Conservation (phyloP, 2,329 filamentous ascomycete species). For the Colletotrichum godetiae region DNA sequence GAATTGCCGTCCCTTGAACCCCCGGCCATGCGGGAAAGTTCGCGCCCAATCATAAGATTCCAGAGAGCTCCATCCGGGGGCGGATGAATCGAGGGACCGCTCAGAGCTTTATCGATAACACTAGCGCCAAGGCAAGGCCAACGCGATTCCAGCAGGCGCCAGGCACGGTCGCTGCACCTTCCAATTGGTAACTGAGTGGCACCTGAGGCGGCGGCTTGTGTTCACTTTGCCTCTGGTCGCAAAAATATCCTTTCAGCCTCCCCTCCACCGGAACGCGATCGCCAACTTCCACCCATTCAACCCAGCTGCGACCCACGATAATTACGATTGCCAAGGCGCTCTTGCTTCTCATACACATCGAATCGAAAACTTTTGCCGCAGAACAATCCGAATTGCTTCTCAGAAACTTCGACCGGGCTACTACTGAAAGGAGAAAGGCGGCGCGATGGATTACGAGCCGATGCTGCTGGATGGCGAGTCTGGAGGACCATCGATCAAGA, state of each 20-base stretch:
- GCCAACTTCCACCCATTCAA: neutral
- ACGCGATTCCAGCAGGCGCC: neutral
- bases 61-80: slow-evolving; percentile 26
- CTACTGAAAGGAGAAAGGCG: slow-evolving; percentile 1
- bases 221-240: slow-evolving; percentile 30
- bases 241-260: slow-evolving; percentile 35
- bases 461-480: slow-evolving; percentile 70
- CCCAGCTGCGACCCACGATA: neutral
- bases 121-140: slow-evolving; percentile 11
- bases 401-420: neutral
- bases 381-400: neutral
- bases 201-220: neutral
- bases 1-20: slow-evolving; percentile 30
- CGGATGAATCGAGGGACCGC: slow-evolving; percentile 31
- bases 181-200: slow-evolving; percentile 28
- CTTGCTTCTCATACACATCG: neutral
- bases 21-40: slow-evolving; percentile 17
- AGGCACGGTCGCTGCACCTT: slow-evolving; percentile 19
- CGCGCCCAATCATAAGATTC: slow-evolving; percentile 27
- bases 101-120: slow-evolving; percentile 33
- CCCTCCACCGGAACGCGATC: slow-evolving; percentile 7
- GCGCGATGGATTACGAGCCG: slow-evolving; percentile 67
- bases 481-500: slow-evolving; percentile 68
- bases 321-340: neutral
- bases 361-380: neutral